Evolutionary conservation across 805 yeast genomes (phyloP), one percentile per base, ranked within the genome.

Genomic region (Ogataea henricii): DNA sequence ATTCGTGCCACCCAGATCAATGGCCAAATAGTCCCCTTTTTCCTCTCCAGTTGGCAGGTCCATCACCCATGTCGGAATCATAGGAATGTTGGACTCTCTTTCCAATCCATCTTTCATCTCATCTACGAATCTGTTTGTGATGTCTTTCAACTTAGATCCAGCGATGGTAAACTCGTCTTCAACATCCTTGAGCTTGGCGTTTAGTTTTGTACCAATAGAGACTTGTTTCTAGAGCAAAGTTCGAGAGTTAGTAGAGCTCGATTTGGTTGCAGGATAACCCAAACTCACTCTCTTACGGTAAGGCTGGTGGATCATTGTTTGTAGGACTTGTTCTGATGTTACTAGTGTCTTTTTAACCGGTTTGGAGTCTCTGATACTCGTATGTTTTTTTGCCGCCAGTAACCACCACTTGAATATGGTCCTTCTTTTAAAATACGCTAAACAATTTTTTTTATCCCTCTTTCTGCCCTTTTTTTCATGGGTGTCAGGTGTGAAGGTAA

Each of bases 1-100:
- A 73, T 92, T 92, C 53, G 99, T 92, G 53, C 99, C 99, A 67
- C 99, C 99, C 72, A 92, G 79, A 68, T 92, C 99, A 51, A 94
- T 86, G 45, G 98, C 97, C 65, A 92, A 72, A 70, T 78, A 92
- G 57, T 89, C 84, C 56, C 99, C 99, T 35, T 77, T 78, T 69
- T 92, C 99, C 57, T 82, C 72, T 56, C 99, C 99, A 43, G 92
- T 85, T 56, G 98, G 97, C 74, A 76, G 86, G 63, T 87, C 95
- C 77, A 90, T 74, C 47, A 92, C 97, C 97, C 97, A 92, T 53
- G 95, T 88, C 40, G 96, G 96, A 65, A 86, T 90, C 98, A 92
- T 92, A 52, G 99, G 98, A 63, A 89, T 89, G 67, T 85, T 85
- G 49, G 94, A 92, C 48, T 76, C 68, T 63, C 78, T 76, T 50